Conservation (phyloP, 345 rosid species). For the Pugionium cornutum region DNA sequence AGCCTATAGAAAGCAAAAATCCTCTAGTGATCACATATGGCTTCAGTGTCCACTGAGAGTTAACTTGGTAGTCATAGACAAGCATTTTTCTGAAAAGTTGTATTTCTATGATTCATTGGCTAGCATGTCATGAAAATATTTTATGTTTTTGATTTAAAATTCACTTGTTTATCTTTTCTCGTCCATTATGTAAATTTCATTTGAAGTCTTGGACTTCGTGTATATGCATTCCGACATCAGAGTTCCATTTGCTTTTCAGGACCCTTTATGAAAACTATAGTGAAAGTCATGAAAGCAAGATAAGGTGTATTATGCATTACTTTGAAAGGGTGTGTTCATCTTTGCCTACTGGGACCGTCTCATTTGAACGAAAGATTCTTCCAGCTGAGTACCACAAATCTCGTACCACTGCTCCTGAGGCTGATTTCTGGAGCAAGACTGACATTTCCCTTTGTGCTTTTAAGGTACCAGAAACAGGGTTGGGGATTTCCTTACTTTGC, state of each 20-base stretch:
- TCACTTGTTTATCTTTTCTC: constrained; percentile 1
- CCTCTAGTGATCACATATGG: background rate
- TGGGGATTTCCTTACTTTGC: constrained; percentile 5
- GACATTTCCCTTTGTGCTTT: constrained; percentile 58
- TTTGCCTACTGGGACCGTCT: constrained; percentile 65
- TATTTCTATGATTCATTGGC: background rate
- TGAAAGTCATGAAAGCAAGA: constrained; percentile 69
- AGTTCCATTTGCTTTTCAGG: constrained; percentile 50
- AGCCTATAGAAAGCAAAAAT: constrained; percentile 12
- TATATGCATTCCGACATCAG: background rate
- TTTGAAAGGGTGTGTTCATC: constrained; percentile 68
- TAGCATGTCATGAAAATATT: background rate
- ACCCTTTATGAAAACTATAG: constrained; percentile 59
- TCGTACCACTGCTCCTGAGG: constrained; percentile 47
- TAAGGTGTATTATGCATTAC: constrained; percentile 76
- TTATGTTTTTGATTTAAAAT: background rate
- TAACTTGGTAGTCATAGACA: background rate
- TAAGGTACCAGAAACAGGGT: constrained; percentile 51
- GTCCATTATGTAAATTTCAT: constrained; percentile 9
- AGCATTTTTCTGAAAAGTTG: too few relatives aligned
- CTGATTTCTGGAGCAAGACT: constrained; percentile 76
- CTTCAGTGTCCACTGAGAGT: background rate
- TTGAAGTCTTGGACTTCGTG: constrained; percentile 10
- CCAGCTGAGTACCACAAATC: constrained; percentile 42
- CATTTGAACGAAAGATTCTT: constrained; percentile 89